Evolutionary conservation across 306 rosid species (phyloP), one percentile per base, ranked within the genome.

Genomic region (Dicorynia guianensis): DNA sequence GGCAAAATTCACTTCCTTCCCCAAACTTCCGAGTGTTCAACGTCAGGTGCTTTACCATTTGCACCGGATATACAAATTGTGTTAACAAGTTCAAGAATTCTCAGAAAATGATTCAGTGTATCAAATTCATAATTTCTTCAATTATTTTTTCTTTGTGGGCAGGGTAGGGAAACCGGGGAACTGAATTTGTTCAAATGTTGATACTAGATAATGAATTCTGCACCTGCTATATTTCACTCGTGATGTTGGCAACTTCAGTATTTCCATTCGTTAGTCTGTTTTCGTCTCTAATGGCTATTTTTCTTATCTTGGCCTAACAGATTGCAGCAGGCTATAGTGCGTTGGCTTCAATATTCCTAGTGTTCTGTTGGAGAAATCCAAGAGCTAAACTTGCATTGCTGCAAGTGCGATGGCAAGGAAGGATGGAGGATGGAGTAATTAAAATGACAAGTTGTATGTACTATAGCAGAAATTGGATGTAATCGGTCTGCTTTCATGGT

Each of bases 401-500:
- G 77, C 79, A 63, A 39, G 63, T 72, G 25, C 34, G 30, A 38
- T 55, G 48, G 15, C 39, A 57, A 65, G 35, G 63, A 72, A 69
- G 53, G 44, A 64, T 42, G 63, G 72, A 73, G 53, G 44, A 64
- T n/a, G 36, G 48, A 58, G 18, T 54, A 35, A 46, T n/a, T 73
- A 80, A 60, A 74, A 75, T 49, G 78, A 44, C 46, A 78, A 54
- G 71, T 17, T 40, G 40, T 54, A 60, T 13, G 54, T 61, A 47
- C 58, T 53, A 66, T 71, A 84, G 35, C 48, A 53, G 72, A 61
- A 84, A 11, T 81, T 81, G 90, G 79, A 87, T 86, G 84, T 60
- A 48, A 80, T 74, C 68, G 74, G 63, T 60, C 30, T 59, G 72
- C 42, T 43, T 62, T 70, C 84, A 88, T 96, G 98, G 99, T 88